These are phyloP conservation scores for Boletus eberwhitei DNA, from an alignment of 768 basidiomycete genomes.

Conservation along the genomic window DNA sequence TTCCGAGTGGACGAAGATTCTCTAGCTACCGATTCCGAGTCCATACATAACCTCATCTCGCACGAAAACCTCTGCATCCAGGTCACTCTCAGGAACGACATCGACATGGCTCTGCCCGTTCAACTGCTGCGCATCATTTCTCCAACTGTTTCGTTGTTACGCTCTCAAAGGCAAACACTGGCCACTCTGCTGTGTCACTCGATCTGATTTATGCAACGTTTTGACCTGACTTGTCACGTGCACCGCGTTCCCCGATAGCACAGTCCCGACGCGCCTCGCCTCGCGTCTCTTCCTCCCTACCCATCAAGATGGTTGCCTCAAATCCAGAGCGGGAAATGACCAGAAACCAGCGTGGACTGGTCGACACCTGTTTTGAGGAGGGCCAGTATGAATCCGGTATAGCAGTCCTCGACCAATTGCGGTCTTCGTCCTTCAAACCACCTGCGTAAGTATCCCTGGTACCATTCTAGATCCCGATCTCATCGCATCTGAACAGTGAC, in stretches of 20 bases:
- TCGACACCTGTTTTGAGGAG: slow-evolving; percentile 75
- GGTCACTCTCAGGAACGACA: not conserved
- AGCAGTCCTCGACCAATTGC: slow-evolving; percentile 56
- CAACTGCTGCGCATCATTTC: not conserved
- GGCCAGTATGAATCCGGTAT: slow-evolving; percentile 72
- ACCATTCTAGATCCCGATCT: slow-evolving; percentile 9
- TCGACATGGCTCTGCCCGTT: not conserved
- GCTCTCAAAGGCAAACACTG: no score
- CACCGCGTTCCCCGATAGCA: slow-evolving; percentile 13
- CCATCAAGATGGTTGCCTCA: slow-evolving; percentile 8
- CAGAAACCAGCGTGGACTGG: slow-evolving; percentile 48
- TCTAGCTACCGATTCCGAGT: no score
- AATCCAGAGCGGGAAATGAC: slow-evolving; percentile 43
- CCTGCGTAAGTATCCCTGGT: slow-evolving; percentile 45
- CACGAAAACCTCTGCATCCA: not conserved
- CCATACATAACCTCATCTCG: not conserved
- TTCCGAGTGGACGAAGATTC: not conserved
- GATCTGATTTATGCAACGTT: not conserved
- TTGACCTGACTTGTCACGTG: slow-evolving; percentile 20
- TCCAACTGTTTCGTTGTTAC: not conserved
- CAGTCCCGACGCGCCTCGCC: not conserved
- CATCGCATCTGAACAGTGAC: slow-evolving; percentile 36
- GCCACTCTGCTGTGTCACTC: not conserved
- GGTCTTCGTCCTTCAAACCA: slow-evolving; percentile 54
- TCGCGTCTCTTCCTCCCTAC: not conserved